Base-by-base conservation (phyloP, 352 stramenopile species). In the Peronospora farinosa region DNA sequence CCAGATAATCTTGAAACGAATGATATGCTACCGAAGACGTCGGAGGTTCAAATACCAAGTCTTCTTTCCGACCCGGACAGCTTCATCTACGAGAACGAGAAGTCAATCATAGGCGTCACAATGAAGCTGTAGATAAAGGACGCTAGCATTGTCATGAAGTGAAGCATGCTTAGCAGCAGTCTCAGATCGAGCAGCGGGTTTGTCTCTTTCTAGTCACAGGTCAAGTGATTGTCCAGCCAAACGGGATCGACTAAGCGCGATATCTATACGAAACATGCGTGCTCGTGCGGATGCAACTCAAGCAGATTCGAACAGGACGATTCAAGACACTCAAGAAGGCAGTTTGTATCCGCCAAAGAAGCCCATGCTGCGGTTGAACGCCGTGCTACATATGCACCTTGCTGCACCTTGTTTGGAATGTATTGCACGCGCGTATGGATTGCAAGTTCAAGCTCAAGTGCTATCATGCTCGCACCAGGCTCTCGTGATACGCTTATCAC, bases 121-220 rank as follows among this genome's bases (percentile, higher is more conserved):
- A 78, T 21, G 70, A 83, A 56, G 62, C 72, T 36, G 48, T 88
- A 68, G 74, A 85, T 11, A 65, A 83, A 54, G 77, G 86, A 54
- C 67, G 74, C n/a, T n/a, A 86, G 74, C 38, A 72, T 84, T 38
- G 77, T 6, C 47, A 86, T 13, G 74, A 86, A 53, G 82, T 86
- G 62, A 71, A 69, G 15, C 73, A 87, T 27, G 60, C 66, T 2
- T 59, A 80, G 35, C 73, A 87, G 28, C 65, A 69, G 5, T 69
- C 76, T 8, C 64, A 82, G 48, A 83, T 85, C 55, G 74, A 88
- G n/a, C n/a, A n/a, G n/a, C n/a, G n/a, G n/a, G n/a, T n/a, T n/a
- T n/a, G n/a, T 6, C 16, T 65, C 67, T 25, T 55, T 81, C 3
- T 63, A 80, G 43, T 56, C 71, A 0, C 69, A 85, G 8, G 48